Evolutionary conservation across 2,329 filamentous ascomycete species (phyloP), one percentile per base, ranked within the genome.

Genomic region (Trichoderma sp.): DNA sequence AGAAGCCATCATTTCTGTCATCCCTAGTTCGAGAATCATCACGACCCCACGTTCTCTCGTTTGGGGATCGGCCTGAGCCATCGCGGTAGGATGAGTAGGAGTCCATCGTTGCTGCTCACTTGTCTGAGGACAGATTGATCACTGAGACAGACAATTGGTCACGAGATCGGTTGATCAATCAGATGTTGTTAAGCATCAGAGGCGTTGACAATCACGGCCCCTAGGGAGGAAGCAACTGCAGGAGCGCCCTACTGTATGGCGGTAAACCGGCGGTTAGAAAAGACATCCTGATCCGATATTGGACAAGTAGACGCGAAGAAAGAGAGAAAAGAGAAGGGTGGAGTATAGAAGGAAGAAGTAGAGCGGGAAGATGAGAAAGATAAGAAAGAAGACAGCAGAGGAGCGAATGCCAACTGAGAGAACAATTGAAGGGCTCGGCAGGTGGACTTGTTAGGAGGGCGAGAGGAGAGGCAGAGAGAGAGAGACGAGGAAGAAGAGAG

Each of bases 1-100:
- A 88, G 68, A 88, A 88, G 48, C 79, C 82, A 71, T 90, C 87
- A 56, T 80, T 79, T 67, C 83, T 79, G 34, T 86, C 83, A 7
- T 85, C 81, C 70, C 84, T 82, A 41, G 69, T 72, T 68, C 83
- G 78, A 26, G 76, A 76, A 21, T 87, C 85, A 61, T 86, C 84
- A 57, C 84, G 83, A 48, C 72, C 77, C 82, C 84, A 86, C 48
- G 75, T 78, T 64, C 85, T 82, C 61, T 86, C 83, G 54, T 73
- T 76, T 2, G 85, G 84, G 30, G 84, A 87, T 45, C 84, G 82
- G 41, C 76, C 82, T 26, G 81, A 73, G 61, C 75, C 74, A 66
- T 87, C 85, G 68, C 85, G 80, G 69, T 84, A 84, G 39, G 82
- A 67, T 9, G 75, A 75, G 68, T 85, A 85, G 1, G 83, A 84